phyloP scores from a whole-genome alignment of 306 rosid species.

The cucumber (Cucumis sativus) region DNA sequence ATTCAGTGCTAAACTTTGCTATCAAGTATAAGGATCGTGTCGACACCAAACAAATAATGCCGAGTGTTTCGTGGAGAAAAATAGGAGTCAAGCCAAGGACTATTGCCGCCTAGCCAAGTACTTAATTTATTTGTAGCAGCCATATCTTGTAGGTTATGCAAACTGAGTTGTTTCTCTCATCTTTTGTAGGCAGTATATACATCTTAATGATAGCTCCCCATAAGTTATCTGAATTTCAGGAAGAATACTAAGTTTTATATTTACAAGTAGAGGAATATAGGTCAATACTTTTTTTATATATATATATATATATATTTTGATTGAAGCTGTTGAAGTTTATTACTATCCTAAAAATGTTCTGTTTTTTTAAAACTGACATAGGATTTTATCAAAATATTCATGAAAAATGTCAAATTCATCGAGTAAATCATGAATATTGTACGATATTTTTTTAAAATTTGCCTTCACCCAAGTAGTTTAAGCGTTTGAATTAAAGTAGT shows the following conservation, averaged over 20 bases:
- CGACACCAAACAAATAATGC: constrained; percentile 87
- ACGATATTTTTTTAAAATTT: too few relatives aligned
- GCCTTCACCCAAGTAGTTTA: too few relatives aligned
- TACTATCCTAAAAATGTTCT: too few relatives aligned
- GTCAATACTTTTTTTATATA: neutral
- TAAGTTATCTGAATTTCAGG: neutral
- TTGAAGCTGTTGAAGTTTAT: neutral
- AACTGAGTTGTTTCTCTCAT: neutral
- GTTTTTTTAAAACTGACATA: neutral
- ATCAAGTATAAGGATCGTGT: constrained; percentile 63
- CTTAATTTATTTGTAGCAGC: neutral
- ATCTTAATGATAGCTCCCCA: neutral
- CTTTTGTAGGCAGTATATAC: neutral
- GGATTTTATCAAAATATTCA: neutral
- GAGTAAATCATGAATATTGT: neutral
- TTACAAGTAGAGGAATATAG: neutral
- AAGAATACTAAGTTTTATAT: neutral
- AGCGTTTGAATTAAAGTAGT: too few relatives aligned
- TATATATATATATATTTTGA: too few relatives aligned
- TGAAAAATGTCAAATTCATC: neutral
- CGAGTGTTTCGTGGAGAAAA: constrained; percentile 83
- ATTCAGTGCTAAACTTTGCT: constrained; percentile 81
- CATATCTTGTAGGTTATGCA: neutral
- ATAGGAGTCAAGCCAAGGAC: constrained; percentile 67
- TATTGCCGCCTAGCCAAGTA: constrained; percentile 27